Base-by-base conservation (phyloP, 2,329 filamentous ascomycete genomes). In the Venturia nashicola region DNA sequence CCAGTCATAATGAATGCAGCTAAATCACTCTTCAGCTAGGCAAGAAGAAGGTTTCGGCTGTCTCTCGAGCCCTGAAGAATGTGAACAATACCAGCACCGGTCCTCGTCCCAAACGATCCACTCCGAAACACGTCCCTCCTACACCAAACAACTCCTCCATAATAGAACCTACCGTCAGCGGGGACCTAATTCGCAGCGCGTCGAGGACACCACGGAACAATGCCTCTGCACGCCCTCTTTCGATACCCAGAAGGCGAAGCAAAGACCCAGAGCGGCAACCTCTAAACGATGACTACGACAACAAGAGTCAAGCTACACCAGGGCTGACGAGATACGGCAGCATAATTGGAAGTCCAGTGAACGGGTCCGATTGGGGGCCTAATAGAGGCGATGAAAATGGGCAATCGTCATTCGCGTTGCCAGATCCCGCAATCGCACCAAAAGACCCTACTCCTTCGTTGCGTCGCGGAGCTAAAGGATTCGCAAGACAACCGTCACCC, bases 1-100 rank as follows among this genome's bases (percentile, higher is more conserved):
- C 46, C 18, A 48, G 54, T n/a, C 16, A 7, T 46, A 20, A 14
- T 67, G 32, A 5, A 62, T 34, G 16, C 55, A 57, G 18, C 51
- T 57, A 39, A 60, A 6, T n/a, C 16, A 6, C 32, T 20, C 61
- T 66, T 66, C 69, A 86, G 83, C 71, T 73, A 60, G 93, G 91
- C 66, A 97, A 97, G 78, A 97, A 97, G 78, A 88, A 91, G 73
- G 82, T 97, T 75, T 97, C 97, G 76, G 86, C 86, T 64, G 86
- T 97, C 62, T 77, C 82, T 32, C 84, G 88, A 66, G 90, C 91
- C 65, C 82, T 94, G 66, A 81, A 83, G 64, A 81, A 77, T 69
- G 76, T 78, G 76, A 84, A 78, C 27, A 18, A 36, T 18, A 34
- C 51, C 18, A n/a, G 23, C 27, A 57, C 51, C 32, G 51, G 51